Base-by-base conservation (phyloP, 1,284 basidiomycete genomes). In the Melampsora americana region DNA sequence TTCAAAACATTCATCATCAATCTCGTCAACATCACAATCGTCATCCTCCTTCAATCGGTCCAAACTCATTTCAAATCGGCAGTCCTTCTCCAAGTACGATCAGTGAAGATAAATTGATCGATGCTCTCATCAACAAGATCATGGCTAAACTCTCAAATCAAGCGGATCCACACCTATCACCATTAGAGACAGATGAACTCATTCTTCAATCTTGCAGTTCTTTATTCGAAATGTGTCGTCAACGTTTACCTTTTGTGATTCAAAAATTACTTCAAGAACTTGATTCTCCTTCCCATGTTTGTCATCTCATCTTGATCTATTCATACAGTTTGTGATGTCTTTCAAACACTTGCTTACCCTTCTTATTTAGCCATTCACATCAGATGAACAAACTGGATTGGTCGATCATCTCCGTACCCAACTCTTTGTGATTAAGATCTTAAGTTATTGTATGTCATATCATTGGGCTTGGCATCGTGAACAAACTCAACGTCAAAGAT, bases 351-450 rank as follows among this genome's bases (percentile, higher is more conserved):
- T 9, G 6, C 26, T 64, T 35, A 9, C 28, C 32, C 23, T 46
- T 35, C n/a, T 50, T 59, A 23, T 50, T 23, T 50, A 75, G 1
- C 77, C 69, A 44, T 78, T 79, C 26, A 73, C 80, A 3, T 79
- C 81, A 1, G 78, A 82, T 23, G 67, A 77, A 48, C 85, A 86
- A 77, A 85, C 87, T 77, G 73, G 73, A 11, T 86, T 88, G 0
- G 85, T 91, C 30, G 90, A 92, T 78, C 87, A 90, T 68, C 86
- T 95, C 9, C 92, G 95, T 81, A 95, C 93, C 0, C 92, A 95
- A 82, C 86, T 96, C 0, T 93, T 93, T 80, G 84, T 96, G 39
- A 86, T 96, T 79, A 93, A 95, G 83, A 88, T 95, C 56, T 84
- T 97, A 23, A 87, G 90, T 11, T 46, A 86, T 87, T 81, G 88